A percentile compares a stretch with the other conserved stretches of the same genome.
Conservation (phyloP, 495 filamentous ascomycete species). For the Talaromyces adpressus region DNA sequence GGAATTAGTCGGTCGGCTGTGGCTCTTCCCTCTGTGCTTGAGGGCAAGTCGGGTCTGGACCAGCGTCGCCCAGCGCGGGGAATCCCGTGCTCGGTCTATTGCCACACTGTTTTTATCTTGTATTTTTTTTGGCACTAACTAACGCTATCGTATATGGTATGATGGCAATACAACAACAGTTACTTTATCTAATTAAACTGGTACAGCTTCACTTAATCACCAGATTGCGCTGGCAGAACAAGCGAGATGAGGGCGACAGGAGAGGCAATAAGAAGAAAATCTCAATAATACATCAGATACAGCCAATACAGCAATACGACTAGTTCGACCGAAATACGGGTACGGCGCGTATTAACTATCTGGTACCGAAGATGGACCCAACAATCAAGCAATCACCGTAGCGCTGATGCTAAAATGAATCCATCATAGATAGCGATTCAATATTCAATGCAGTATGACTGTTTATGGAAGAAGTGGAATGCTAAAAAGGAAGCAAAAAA, state of each 20-base stretch:
- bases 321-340: constrained; percentile 2
- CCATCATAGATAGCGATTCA: background rate
- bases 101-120: constrained; percentile 1
- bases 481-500: background rate
- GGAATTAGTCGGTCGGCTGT: constrained; percentile 5
- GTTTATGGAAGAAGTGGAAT: background rate
- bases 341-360: constrained; percentile 1
- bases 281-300: background rate
- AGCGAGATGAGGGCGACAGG: background rate
- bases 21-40: background rate
- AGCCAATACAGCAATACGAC: constrained; percentile 1
- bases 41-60: constrained; percentile 1
- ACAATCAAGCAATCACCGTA: constrained; percentile 2
- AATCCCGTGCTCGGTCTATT: constrained; percentile 1
- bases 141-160: background rate
- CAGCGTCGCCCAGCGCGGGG: constrained; percentile 8
- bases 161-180: background rate
- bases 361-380: background rate
- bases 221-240: background rate
- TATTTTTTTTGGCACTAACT: background rate
- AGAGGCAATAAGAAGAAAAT: background rate
- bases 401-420: background rate
- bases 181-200: background rate
- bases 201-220: background rate
- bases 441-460: background rate